These are phyloP conservation scores for Zangia roseola DNA, from an alignment of 768 basidiomycete species.

Conservation along the genomic window DNA sequence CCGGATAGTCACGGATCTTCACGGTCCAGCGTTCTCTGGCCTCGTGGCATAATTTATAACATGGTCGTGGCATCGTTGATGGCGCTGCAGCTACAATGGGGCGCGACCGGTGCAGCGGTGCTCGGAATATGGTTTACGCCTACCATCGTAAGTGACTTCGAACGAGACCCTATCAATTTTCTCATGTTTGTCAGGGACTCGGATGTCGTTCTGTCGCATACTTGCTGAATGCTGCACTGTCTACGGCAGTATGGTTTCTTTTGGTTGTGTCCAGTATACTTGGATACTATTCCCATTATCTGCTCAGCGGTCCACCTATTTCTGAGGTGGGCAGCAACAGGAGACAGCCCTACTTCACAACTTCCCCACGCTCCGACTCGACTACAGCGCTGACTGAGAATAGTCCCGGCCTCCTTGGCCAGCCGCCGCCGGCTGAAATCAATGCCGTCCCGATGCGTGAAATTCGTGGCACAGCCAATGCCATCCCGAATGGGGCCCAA, in stretches of 20 bases:
- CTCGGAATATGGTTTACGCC: slow-evolving; percentile 31
- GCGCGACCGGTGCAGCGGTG: slow-evolving; percentile 29
- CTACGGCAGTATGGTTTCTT: slow-evolving; percentile 31
- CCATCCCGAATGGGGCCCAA: neutral
- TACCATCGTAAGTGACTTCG: slow-evolving; percentile 19
- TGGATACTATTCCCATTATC: slow-evolving; percentile 20
- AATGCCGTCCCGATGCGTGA: neutral
- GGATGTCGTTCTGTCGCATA: slow-evolving; percentile 37
- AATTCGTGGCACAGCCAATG: neutral
- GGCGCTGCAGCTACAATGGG: slow-evolving; percentile 34
- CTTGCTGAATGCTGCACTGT: slow-evolving; percentile 27
- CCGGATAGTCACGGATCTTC: slow-evolving; percentile 3
- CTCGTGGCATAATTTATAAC: slow-evolving; percentile 22
- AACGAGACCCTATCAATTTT: too few relatives aligned
- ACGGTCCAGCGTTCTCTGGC: slow-evolving; percentile 13
- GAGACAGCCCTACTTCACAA: neutral
- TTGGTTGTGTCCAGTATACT: slow-evolving; percentile 30
- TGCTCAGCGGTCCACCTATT: neutral
- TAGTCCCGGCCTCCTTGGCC: neutral
- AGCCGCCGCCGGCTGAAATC: rapidly evolving
- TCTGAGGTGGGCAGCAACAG: neutral
- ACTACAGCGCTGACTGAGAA: neutral
- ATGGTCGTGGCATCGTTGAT: slow-evolving; percentile 32
- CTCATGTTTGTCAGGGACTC: slow-evolving; percentile 17
- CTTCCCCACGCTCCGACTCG: too few relatives aligned